A percentile compares a stretch with the other conserved stretches of the same genome.
Evolutionary conservation across 2,329 filamentous ascomycete genomes (phyloP).

Genomic region (Coniochaeta prunicola): DNA sequence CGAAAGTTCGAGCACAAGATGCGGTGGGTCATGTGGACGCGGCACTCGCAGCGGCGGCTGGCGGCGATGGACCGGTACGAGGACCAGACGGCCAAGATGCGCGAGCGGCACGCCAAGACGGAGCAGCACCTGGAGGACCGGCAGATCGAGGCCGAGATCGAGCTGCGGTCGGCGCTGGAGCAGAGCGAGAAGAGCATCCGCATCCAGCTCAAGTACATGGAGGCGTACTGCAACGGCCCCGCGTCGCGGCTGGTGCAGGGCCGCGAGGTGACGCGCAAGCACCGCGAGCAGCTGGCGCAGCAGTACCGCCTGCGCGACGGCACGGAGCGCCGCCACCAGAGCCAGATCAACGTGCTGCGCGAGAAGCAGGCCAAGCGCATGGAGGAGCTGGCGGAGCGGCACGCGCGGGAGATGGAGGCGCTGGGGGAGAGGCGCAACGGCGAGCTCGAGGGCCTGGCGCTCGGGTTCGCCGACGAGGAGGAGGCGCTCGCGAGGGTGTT

Average conservation of each 20-base stretch:
- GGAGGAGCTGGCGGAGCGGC: constrained; percentile 49
- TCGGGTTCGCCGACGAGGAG: constrained; percentile 41
- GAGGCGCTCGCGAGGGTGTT: constrained; percentile 39
- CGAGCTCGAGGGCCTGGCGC: constrained; percentile 41
- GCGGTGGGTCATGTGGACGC: constrained; percentile 40
- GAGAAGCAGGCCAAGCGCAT: constrained; percentile 55
- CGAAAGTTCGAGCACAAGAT: constrained; percentile 38
- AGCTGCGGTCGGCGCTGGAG: constrained; percentile 45
- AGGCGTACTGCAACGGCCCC: constrained; percentile 57
- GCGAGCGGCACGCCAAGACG: constrained; percentile 45
- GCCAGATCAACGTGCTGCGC: constrained; percentile 58
- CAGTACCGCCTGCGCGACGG: constrained; percentile 55
- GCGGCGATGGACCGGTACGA: constrained; percentile 39
- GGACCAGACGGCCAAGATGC: constrained; percentile 42
- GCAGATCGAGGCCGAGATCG: constrained; percentile 56
- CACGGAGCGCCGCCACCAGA: constrained; percentile 50
- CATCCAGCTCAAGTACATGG: constrained; percentile 57
- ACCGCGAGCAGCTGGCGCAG: constrained; percentile 50
- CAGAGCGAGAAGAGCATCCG: constrained; percentile 49
- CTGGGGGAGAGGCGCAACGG: constrained; percentile 36
- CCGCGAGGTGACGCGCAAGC: constrained; percentile 50
- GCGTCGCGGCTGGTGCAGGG: constrained; percentile 34
- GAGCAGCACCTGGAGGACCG: constrained; percentile 51
- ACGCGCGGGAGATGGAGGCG: constrained; percentile 42
- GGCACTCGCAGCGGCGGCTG: constrained; percentile 41